Percentiles rank a stretch among this genome's conserved stretches.
These are phyloP conservation scores for Gastrodia elata DNA, from an alignment of 106 monocot genomes.

Conservation along the genomic window DNA sequence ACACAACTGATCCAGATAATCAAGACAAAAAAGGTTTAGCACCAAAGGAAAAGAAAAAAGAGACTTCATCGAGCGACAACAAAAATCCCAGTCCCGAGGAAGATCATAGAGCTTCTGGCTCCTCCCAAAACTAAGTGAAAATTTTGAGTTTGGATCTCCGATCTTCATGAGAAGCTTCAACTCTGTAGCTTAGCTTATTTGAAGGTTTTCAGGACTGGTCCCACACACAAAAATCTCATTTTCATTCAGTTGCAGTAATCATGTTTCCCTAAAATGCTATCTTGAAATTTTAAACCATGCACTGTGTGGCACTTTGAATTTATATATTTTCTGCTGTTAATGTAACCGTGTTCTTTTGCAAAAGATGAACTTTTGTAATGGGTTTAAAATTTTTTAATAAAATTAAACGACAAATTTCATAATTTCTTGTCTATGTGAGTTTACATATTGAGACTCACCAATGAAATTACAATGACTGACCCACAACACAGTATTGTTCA, in stretches of 20 bases:
- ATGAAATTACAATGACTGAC: too few relatives aligned
- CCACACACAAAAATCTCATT: not conserved
- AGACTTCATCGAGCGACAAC: not conserved
- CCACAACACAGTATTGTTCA: too few relatives aligned
- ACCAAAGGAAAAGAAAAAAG: not conserved
- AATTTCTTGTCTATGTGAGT: too few relatives aligned
- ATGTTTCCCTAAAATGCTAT: not conserved
- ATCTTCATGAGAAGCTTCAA: not conserved
- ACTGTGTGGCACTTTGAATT: not conserved
- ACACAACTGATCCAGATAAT: not conserved
- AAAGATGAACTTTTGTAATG: not conserved
- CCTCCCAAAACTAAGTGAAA: constrained; percentile 1
- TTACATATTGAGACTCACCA: too few relatives aligned
- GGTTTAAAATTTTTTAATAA: too few relatives aligned
- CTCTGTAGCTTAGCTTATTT: not conserved
- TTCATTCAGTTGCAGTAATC: not conserved
- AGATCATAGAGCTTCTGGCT: not conserved
- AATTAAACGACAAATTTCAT: too few relatives aligned
- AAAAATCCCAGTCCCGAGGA: not conserved
- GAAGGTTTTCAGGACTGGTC: not conserved
- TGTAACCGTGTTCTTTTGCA: not conserved
- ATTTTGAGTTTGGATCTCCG: not conserved
- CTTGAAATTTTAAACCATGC: not conserved
- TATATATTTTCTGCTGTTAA: not conserved
- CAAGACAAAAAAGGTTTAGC: not conserved